Conservation (phyloP, 1,284 basidiomycete species). For the Singerocomus inundabilis region DNA sequence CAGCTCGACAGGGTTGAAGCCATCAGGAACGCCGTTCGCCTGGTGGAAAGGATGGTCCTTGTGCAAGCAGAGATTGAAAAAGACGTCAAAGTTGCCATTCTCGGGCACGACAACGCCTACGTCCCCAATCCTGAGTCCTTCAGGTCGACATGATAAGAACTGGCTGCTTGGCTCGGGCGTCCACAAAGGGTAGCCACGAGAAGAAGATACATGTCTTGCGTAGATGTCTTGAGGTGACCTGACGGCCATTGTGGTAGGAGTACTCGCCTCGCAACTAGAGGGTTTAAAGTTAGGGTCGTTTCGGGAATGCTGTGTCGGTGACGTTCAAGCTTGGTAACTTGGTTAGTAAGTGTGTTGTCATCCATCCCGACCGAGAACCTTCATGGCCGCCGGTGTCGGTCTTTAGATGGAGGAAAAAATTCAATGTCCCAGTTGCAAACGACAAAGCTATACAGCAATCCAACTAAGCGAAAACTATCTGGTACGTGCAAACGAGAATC, state of each 20-base stretch:
- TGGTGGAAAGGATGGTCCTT: slow-evolving; percentile 16
- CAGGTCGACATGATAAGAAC: slow-evolving; percentile 20
- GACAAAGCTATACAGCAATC: slow-evolving; percentile 12
- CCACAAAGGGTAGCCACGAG: slow-evolving; percentile 34
- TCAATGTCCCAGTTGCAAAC: slow-evolving; percentile 1
- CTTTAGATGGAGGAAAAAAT: background rate
- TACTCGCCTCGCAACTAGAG: background rate
- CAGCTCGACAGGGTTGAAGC: slow-evolving; percentile 19
- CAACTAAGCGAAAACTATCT: background rate
- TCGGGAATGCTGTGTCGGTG: slow-evolving; percentile 8
- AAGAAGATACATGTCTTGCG: slow-evolving; percentile 31
- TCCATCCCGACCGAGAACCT: too few relatives aligned
- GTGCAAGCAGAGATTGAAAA: slow-evolving; percentile 35
- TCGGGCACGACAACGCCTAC: slow-evolving; percentile 27
- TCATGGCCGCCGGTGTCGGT: background rate
- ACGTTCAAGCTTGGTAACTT: slow-evolving; percentile 11
- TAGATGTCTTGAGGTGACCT: slow-evolving; percentile 26
- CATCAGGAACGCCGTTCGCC: slow-evolving; percentile 19
- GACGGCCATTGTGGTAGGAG: slow-evolving; percentile 15
- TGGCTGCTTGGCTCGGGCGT: slow-evolving; percentile 28
- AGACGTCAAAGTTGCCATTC: slow-evolving; percentile 31
- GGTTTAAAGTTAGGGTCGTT: background rate
- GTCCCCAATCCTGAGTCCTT: slow-evolving; percentile 26
- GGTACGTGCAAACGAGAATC: background rate
- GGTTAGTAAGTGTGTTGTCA: slow-evolving; percentile 11